Base-by-base conservation (phyloP, 139 green algal species). In the Diplosphaera chodatii region DNA sequence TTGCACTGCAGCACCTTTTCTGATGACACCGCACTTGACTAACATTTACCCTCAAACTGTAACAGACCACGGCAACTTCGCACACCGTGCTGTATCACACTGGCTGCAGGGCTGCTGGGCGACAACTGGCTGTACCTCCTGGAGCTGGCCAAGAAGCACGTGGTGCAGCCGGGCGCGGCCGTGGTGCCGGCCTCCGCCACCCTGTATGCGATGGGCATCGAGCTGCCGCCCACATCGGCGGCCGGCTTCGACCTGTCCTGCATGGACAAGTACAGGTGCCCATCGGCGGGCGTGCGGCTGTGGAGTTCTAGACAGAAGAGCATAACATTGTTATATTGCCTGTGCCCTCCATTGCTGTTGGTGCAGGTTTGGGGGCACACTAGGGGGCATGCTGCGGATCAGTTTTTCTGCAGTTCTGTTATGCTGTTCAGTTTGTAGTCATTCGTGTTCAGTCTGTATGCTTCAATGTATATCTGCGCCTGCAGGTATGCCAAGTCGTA, bases 181-280 rank as follows among this genome's bases (percentile, higher is more conserved):
- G 78, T 94, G 37, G 71, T 95, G 4, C 90, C 90, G 0, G 70
- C 73, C 3, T 81, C 76, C 6, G 90, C 87, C 27, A 87, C 70
- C 1, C 40, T 95, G 21, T 95, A 91, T 66, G 87, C 70, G 67
- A 88, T 94, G 83, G 90, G 89, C 22, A 62, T 95, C 29, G 86
- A 95, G 82, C 69, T 79, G 48, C 55, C 78, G 1, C 85, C 80
- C 0, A 40, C 37, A 6, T 20, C 69, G 1, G 77, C 90, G 3
- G n/a, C 63, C 28, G 87, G 87, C 4, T 86, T 92, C 18, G 77
- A 92, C 30, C 67, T 95, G 55, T 75, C 71, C 0, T n/a, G 67
- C 5, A 67, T 94, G 63, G 84, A 95, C 75, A 90, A 85, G 41
- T 92, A 91, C 80, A 77, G 88, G 78, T 87, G 40, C 5, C 21